These are phyloP conservation scores for Waltergamsia citrina DNA, from an alignment of 2,329 filamentous ascomycete genomes.

Conservation along the genomic window DNA sequence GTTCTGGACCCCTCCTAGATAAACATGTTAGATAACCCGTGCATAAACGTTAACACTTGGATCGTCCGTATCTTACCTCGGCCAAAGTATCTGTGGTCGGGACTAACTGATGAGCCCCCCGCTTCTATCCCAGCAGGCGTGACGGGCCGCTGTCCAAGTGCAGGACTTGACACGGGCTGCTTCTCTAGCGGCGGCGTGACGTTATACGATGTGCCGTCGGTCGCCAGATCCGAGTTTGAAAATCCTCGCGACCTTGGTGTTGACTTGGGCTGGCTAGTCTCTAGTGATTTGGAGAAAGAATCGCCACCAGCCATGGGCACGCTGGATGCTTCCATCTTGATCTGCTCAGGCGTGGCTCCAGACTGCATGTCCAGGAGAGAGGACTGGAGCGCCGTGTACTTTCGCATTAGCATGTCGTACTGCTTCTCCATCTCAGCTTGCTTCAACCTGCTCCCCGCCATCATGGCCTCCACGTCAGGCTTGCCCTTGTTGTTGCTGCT, in stretches of 20 bases:
- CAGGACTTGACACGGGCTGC: constrained; percentile 21
- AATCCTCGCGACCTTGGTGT: constrained; percentile 27
- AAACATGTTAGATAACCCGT: too few species aligned
- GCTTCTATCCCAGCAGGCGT: constrained; percentile 19
- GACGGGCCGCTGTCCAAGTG: constrained; percentile 29
- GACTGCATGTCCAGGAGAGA: constrained; percentile 37
- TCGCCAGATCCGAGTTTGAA: constrained; percentile 32
- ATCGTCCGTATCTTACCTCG: too few species aligned
- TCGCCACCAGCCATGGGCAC: constrained; percentile 19
- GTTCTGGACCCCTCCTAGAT: constrained; percentile 40
- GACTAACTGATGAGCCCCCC: constrained; percentile 17
- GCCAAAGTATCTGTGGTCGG: constrained; percentile 33
- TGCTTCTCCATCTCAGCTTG: constrained; percentile 45
- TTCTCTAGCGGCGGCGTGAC: constrained; percentile 29
- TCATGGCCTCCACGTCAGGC: constrained; percentile 25
- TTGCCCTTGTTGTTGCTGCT: not conserved
- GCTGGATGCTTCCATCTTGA: constrained; percentile 16
- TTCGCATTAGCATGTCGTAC: constrained; percentile 36
- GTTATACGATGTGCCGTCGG: constrained; percentile 32
- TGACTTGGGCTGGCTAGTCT: not conserved
- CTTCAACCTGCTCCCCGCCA: constrained; percentile 42
- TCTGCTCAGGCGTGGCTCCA: constrained; percentile 12
- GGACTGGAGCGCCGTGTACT: constrained; percentile 42
- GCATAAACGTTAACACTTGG: too few species aligned
- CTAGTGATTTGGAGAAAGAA: not conserved